Base-by-base conservation (phyloP, 495 filamentous ascomycete genomes). In the Penicillium bialowiezense region DNA sequence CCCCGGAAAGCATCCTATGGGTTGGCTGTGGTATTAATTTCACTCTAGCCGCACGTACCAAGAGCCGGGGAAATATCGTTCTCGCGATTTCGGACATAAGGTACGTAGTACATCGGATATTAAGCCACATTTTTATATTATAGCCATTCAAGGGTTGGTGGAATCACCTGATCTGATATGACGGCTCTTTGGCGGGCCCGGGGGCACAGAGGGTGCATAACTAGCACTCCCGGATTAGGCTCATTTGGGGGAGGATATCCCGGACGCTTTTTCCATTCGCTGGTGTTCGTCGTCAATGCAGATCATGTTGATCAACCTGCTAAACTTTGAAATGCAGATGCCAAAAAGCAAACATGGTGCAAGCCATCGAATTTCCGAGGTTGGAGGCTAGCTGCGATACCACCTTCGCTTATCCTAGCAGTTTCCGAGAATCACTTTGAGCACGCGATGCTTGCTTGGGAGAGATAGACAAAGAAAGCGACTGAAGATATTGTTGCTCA, bases 1-100 rank as follows among this genome's bases (percentile, higher is more conserved):
- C n/a, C 24, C 36, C 43, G 57, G 57, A 55, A 58, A 58, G 41
- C 36, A 56, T 32, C 56, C 44, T 48, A 59, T 62, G 56, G 56
- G 56, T 34, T 56, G 44, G 26, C 13, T 8, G 26, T 29, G 32
- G 20, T 32, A 28, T 49, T 37, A 48, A 26, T 41, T 42, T 45
- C 44, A 17, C 15, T 39, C 24, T 35, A 48, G 44, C 49, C 29
- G 41, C 44, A 56, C 40, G 40, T 31, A 31, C 5, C 28, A 40
- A 48, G 17, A n/a, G 17, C 45, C 19, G n/a, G 18, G 26, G 23
- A 40, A 23, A 26, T 26, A 28, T 20, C 40, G 35, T 40, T 26
- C 28, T 37, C 32, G 37, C 51, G 41, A 32, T 47, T 38, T 58
- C 46, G 54, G 57, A 50, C 26, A 40, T 32, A 23, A 47, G 2